Conservation (phyloP, 345 rosid species). For the Raphanus sativus region DNA sequence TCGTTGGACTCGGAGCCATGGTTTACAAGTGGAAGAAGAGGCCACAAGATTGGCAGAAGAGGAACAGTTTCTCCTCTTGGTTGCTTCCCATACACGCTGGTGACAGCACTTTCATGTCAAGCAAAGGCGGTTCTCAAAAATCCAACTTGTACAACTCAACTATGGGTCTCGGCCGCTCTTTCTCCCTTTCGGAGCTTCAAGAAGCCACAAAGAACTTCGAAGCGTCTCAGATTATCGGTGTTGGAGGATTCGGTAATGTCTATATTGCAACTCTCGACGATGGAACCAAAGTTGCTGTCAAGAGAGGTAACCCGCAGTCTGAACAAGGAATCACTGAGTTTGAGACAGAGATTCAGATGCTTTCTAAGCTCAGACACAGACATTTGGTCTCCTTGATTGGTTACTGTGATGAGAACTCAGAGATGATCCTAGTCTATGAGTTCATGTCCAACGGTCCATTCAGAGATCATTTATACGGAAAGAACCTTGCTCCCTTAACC, state of each 20-base stretch:
- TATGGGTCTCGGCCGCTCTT: conserved; percentile 67
- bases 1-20: conserved; percentile 82
- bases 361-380: conserved; percentile 81
- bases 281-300: conserved; percentile 74
- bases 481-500: conserved; percentile 56
- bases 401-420: conserved; percentile 71
- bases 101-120: conserved; percentile 62
- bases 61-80: conserved; percentile 85
- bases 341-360: conserved; percentile 82
- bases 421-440: conserved; percentile 82
- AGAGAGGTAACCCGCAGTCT: conserved; percentile 85
- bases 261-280: conserved; percentile 65
- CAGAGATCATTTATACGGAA: conserved; percentile 74
- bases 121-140: conserved; percentile 65
- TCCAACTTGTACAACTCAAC: conserved; percentile 55
- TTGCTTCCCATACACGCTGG: conserved; percentile 73
- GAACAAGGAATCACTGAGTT: conserved; percentile 88
- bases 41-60: conserved; percentile 83
- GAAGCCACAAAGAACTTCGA: conserved; percentile 78
- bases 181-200: conserved; percentile 67
- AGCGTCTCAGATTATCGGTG: conserved; percentile 60
- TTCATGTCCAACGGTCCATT: conserved; percentile 84
- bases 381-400: conserved; percentile 84
- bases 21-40: conserved; percentile 74
- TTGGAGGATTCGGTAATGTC: conserved; percentile 85